Evolutionary conservation across 2,329 filamentous ascomycete genomes (phyloP).

Genomic region (Davidsoniella virescens): DNA sequence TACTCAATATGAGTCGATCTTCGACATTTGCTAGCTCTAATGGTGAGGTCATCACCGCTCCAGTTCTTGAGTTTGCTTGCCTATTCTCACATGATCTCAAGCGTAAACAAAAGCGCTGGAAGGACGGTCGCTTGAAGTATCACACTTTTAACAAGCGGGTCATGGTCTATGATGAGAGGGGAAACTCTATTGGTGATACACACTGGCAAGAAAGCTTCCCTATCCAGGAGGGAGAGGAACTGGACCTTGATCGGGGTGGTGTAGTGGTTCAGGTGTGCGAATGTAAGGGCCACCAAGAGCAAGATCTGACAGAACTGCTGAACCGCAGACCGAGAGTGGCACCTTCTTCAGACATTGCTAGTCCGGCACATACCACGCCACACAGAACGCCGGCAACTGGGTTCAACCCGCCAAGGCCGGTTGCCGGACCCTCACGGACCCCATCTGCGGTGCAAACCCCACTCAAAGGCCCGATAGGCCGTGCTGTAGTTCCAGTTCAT

Average conservation of each 20-base stretch:
- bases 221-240: conserved; percentile 68
- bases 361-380: conserved; percentile 8
- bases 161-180: conserved; percentile 74
- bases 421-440: not conserved
- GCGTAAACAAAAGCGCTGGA: conserved; percentile 83
- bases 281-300: conserved; percentile 52
- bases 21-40: too few species aligned
- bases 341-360: conserved; percentile 10
- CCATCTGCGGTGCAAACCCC: conserved; percentile 2
- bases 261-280: conserved; percentile 71
- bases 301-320: conserved; percentile 61
- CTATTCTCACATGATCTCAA: conserved; percentile 75
- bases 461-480: conserved; percentile 5
- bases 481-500: not conserved
- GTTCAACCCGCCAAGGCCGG: conserved; percentile 5
- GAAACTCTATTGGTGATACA: conserved; percentile 69
- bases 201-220: conserved; percentile 58
- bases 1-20: too few species aligned
- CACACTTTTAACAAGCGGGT: conserved; percentile 82
- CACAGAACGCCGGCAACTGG: not conserved
- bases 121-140: conserved; percentile 75
- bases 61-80: conserved; percentile 68
- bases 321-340: conserved; percentile 35
- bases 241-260: conserved; percentile 59
- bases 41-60: conserved; percentile 42